A percentile compares a stretch with the other conserved stretches of the same genome.
phyloP scores from a whole-genome alignment of 495 filamentous ascomycete species.

The Xylaria longipes region DNA sequence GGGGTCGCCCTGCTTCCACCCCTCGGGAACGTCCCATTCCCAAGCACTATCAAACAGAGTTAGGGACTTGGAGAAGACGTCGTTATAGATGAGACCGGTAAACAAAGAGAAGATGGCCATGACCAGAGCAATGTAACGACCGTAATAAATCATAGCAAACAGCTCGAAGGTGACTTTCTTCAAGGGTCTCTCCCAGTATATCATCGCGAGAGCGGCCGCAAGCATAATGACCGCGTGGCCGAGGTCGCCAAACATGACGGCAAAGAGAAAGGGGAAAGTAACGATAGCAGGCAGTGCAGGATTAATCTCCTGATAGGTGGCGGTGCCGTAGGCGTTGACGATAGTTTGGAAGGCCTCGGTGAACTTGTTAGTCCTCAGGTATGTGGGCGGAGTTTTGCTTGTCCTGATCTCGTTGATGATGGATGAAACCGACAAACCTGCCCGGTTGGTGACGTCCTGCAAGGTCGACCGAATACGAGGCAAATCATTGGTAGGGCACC shows the following conservation, averaged over 20 bases:
- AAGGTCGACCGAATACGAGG: conserved; percentile 93
- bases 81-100: conserved; percentile 97
- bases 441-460: conserved; percentile 94
- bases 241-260: conserved; percentile 98
- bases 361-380: conserved; percentile 96
- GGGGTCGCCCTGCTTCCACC: conserved; percentile 62
- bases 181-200: conserved; percentile 90
- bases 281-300: conserved; percentile 92
- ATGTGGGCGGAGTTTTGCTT: conserved; percentile 95
- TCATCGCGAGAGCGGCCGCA: conserved; percentile 81
- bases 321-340: conserved; percentile 95
- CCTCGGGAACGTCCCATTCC: conserved; percentile 73
- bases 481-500: conserved; percentile 91
- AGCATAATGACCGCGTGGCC: conserved; percentile 92
- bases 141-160: conserved; percentile 97
- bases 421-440: conserved; percentile 91
- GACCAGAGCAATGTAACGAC: conserved; percentile 96
- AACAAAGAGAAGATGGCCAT: conserved; percentile 98
- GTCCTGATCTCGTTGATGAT: conserved; percentile 97
- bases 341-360: conserved; percentile 98
- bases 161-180: conserved; percentile 93
- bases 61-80: conserved; percentile 91
- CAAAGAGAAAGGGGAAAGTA: conserved; percentile 98
- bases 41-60: conserved; percentile 89
- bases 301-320: conserved; percentile 97